phyloP scores from a whole-genome alignment of 78 protist genomes.

The Protostelium mycophagum region DNA sequence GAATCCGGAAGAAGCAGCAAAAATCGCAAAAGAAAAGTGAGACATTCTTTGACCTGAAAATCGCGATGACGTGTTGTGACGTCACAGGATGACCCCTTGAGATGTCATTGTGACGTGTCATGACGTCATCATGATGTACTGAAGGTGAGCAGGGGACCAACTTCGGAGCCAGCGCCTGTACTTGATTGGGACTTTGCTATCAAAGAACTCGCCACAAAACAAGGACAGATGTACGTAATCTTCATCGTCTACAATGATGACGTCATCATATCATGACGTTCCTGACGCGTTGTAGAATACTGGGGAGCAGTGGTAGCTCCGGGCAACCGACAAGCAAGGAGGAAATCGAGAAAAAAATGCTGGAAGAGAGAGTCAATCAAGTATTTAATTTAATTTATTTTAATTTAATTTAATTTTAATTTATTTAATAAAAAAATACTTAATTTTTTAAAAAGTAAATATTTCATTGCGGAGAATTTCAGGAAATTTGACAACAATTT shows the following conservation, averaged over 20 bases:
- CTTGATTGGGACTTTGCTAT: slow-evolving; percentile 58
- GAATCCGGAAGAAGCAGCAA: slow-evolving; percentile 63
- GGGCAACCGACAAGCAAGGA: slow-evolving; percentile 21
- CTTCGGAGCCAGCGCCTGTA: slow-evolving; percentile 20
- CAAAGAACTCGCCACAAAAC: slow-evolving; percentile 49
- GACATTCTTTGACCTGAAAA: not conserved
- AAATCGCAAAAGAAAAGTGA: slow-evolving; percentile 42
- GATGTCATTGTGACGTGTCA: not conserved
- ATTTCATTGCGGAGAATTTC: slow-evolving; percentile 51
- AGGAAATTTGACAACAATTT: slow-evolving; percentile 12
- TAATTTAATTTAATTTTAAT: not conserved
- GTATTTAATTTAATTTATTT: not conserved
- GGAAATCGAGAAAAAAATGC: slow-evolving; percentile 15
- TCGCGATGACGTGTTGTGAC: too few relatives aligned
- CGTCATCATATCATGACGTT: slow-evolving; percentile 4
- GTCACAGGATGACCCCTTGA: too few relatives aligned
- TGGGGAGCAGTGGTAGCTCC: slow-evolving; percentile 36
- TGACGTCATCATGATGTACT: not conserved
- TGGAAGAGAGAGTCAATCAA: not conserved
- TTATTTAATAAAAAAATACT: slow-evolving; percentile 19
- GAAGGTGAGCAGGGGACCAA: not conserved
- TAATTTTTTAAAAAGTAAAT: too few relatives aligned
- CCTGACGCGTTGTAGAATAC: slow-evolving; percentile 23
- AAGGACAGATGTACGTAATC: slow-evolving; percentile 23
- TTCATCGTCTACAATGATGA: not conserved